Evolutionary conservation across 1,284 basidiomycete genomes (phyloP).

Genomic region (Agaricales sp.): DNA sequence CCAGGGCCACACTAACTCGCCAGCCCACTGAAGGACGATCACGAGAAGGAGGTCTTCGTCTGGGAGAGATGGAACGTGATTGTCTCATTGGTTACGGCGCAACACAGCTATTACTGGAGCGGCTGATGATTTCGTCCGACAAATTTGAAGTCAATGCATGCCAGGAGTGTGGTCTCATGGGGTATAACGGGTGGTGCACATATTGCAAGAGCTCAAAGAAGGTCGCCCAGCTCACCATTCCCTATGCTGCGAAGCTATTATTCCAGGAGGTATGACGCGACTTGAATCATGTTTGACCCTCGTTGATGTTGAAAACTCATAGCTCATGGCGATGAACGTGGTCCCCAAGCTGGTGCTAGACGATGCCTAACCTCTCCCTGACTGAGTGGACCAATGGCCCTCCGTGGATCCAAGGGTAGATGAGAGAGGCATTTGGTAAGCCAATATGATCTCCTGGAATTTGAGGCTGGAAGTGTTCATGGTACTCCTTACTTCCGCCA

Average conservation of each 20-base stretch:
- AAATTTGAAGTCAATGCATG: slow-evolving; percentile 97
- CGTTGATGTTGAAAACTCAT: slow-evolving; percentile 7
- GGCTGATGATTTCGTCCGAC: slow-evolving; percentile 96
- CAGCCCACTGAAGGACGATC: slow-evolving; percentile 99
- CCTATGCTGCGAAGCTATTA: slow-evolving; percentile 94
- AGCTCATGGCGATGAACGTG: slow-evolving; percentile 95
- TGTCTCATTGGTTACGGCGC: slow-evolving; percentile 95
- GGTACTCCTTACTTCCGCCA: too few relatives aligned
- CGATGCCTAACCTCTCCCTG: slow-evolving; percentile 51
- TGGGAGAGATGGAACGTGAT: slow-evolving; percentile 99
- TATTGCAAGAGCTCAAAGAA: slow-evolving; percentile 96
- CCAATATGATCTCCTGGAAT: too few relatives aligned
- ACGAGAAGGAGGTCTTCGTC: slow-evolving; percentile 91
- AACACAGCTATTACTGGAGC: slow-evolving; percentile 90
- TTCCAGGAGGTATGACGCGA: slow-evolving; percentile 80
- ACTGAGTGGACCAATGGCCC: too few relatives aligned
- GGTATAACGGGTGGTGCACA: slow-evolving; percentile 94
- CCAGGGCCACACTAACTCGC: slow-evolving; percentile 91
- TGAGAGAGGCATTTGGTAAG: too few relatives aligned
- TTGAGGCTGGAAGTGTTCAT: too few relatives aligned
- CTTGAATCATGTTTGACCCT: background rate
- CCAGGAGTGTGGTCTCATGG: slow-evolving; percentile 90
- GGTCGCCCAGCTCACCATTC: slow-evolving; percentile 95
- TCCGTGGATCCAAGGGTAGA: too few relatives aligned
- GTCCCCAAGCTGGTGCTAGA: slow-evolving; percentile 80